A percentile compares a stretch with the other conserved stretches of the same genome.
Conservation (phyloP, 805 yeast genomes). For the Candida railenensis region DNA sequence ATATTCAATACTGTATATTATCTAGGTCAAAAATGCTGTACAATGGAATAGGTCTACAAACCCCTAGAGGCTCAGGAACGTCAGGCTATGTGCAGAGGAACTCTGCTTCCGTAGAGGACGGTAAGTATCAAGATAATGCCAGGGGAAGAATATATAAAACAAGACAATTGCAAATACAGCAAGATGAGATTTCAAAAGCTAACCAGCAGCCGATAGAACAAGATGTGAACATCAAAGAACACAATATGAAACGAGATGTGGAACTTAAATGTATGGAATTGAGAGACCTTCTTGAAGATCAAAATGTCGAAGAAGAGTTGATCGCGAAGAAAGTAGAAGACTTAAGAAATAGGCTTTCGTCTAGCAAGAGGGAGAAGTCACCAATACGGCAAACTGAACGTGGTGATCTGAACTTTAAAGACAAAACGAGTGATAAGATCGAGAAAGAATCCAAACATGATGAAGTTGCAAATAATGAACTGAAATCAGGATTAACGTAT, state of each 20-base stretch:
- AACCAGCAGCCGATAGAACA: slow-evolving; percentile 7
- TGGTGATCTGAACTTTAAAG: slow-evolving; percentile 8
- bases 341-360: slow-evolving; percentile 11
- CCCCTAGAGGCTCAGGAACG: slow-evolving; percentile 62
- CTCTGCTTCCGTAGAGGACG: slow-evolving; percentile 21
- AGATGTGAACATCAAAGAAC: slow-evolving; percentile 25
- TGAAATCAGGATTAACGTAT: neutral
- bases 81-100: slow-evolving; percentile 60
- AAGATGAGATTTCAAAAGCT: slow-evolving; percentile 13
- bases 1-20: neutral
- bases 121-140: slow-evolving; percentile 17
- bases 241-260: slow-evolving; percentile 34
- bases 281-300: slow-evolving; percentile 52
- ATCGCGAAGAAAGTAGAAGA: slow-evolving; percentile 21
- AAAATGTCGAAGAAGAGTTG: slow-evolving; percentile 31
- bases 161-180: slow-evolving; percentile 25
- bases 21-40: slow-evolving; percentile 42
- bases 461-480: too few relatives aligned
- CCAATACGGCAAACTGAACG: slow-evolving; percentile 2
- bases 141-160: slow-evolving; percentile 36
- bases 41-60: slow-evolving; percentile 56
- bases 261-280: slow-evolving; percentile 51
- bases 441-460: neutral
- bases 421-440: neutral
- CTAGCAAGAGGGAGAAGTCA: neutral